Evolutionary conservation across 257 asterid species (phyloP), one percentile per base, ranked within the genome.

Genomic region (Scutellaria galericulata): DNA sequence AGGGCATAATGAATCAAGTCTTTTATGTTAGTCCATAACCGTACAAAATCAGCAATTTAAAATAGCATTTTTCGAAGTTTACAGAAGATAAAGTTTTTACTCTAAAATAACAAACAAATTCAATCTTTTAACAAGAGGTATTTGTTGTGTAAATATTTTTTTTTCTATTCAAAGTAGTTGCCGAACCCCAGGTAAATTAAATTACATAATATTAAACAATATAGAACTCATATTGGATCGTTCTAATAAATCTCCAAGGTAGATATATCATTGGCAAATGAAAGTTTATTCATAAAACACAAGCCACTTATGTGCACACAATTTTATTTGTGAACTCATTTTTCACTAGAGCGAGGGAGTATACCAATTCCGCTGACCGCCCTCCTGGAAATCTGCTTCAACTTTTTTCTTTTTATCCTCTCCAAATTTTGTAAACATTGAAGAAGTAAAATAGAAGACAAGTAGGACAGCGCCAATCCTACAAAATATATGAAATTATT

Each of bases 321-420:
- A 10, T 7, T 15, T 51, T 9, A 5, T 39, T 22, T 20, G n/a
- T 18, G 62, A 60, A 60, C 35, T 70, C 9, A 50, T 13, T 9
- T n/a, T 63, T 50, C 45, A 62, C 37, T 57, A 68, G 70, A 70
- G 66, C 9, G 58, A 69, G 54, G 39, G 51, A 62, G 42, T 9
- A 22, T 91, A 94, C 97, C 98, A 94, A 82, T 91, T 91, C 72
- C 97, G 95, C 66, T 94, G 98, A 67, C 98, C 98, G 53, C 98
- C 98, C 82, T 94, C 96, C 82, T 88, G 88, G 79, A 94, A 94
- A 54, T 91, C 96, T 6, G 96, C 93, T 55, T 94, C 98, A 24
- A 91, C 79, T 50, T 83, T 86, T 55, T 75, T 64, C 87, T 91
- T 91, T 79, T 68, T 82, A 46, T 91, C 95, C 86, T 87, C 96